Conservation (phyloP, 805 yeast genomes). For the Suhomyces canberraensis region DNA sequence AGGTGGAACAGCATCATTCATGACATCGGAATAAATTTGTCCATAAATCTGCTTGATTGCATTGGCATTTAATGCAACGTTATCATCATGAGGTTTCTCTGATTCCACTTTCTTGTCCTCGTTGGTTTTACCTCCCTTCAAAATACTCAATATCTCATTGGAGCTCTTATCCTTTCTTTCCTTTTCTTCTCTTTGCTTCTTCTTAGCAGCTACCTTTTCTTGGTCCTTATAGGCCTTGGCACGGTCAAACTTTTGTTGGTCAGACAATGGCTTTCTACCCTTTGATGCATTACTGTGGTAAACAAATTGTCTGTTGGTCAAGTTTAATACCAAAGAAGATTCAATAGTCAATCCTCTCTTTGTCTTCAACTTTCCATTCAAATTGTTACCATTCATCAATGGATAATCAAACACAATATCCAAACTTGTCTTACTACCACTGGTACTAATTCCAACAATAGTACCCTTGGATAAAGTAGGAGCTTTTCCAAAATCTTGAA, state of each 20-base stretch:
- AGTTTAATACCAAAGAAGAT: slow-evolving; percentile 74
- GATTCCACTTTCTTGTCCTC: slow-evolving; percentile 9
- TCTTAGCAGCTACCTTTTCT: slow-evolving; percentile 8
- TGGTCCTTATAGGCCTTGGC: slow-evolving; percentile 6
- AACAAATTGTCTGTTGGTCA: slow-evolving; percentile 70
- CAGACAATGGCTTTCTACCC: slow-evolving; percentile 27
- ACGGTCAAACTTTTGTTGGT: slow-evolving; percentile 17
- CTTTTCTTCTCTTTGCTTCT: slow-evolving; percentile 6
- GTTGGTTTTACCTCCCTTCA: slow-evolving; percentile 17
- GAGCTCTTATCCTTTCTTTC: slow-evolving; percentile 21
- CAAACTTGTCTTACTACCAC: slow-evolving; percentile 62
- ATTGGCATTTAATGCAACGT: slow-evolving; percentile 18
- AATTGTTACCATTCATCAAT: slow-evolving; percentile 74
- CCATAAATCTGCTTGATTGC: slow-evolving; percentile 43
- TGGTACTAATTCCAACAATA: slow-evolving; percentile 60
- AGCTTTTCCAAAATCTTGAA: slow-evolving; percentile 84
- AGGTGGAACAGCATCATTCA: slow-evolving; percentile 32
- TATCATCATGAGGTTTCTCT: slow-evolving; percentile 13
- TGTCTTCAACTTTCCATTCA: slow-evolving; percentile 73
- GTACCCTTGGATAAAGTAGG: slow-evolving; percentile 88
- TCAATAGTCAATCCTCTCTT: slow-evolving; percentile 85
- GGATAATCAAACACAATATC: slow-evolving; percentile 84
- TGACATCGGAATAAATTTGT: slow-evolving; percentile 41
- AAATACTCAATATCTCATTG: slow-evolving; percentile 30
- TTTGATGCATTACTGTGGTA: slow-evolving; percentile 69